Evolutionary conservation across 2,329 filamentous ascomycete species (phyloP), one percentile per base, ranked within the genome.

Genomic region (Colletotrichum chlorophyti): DNA sequence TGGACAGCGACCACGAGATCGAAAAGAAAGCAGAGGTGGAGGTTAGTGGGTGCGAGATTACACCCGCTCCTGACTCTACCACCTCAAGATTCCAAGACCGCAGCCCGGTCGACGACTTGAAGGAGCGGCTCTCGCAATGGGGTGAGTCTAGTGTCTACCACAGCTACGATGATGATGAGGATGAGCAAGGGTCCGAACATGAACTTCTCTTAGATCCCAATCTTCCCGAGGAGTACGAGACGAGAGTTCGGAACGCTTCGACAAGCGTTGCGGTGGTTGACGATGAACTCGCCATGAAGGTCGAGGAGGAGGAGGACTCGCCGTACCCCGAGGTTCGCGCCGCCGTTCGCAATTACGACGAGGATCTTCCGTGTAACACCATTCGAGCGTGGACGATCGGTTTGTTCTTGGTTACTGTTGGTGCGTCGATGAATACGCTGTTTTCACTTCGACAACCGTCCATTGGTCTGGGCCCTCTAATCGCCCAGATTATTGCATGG

Each of bases 271-370:
- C 50, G 23, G 68, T 68, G 48, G 68, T 67, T 26, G 69, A 71
- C 43, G 71, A 76, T 19, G 58, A 64, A 21, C 21, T 62, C 19
- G 43, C 66, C 6, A 76, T 76, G 53, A 70, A 73, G n/a, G 71
- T 67, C 4, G 75, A 77, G 29, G 77, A 80, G 6, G 70, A 75
- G 26, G 82, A 86, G 58, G 76, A 87, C 68, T 89, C 86, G 3
- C 87, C 86, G 0, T 90, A 89, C 65, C 82, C 86, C 24, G 86
- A 90, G 70, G 86, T 88, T 45, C 78, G 84, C 42, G 85, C 86
- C 29, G 85, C 86, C 7, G 85, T 89, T 3, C 77, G 78, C 49
- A 88, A 88, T 68, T 84, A 83, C 64, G 86, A 89, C 68, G 83
- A 89, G 64, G 82, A 86, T 42, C 68, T 88, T 23, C 87, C 86